Percentiles rank a stretch among this genome's conserved stretches.
Conservation (phyloP, 78 protist species). For the Polysphondylium violaceum region DNA sequence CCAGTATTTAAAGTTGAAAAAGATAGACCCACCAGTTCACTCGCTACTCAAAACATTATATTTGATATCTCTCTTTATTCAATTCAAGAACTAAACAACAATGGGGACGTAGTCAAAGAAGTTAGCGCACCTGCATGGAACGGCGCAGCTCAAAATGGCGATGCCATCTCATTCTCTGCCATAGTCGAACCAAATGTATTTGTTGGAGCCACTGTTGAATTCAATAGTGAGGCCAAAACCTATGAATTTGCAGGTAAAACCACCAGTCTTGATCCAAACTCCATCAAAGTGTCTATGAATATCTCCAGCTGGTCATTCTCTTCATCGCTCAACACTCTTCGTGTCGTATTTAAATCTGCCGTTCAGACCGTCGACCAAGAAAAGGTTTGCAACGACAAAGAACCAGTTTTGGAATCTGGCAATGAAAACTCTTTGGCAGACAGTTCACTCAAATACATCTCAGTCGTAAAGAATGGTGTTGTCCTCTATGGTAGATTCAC, state of each 20-base stretch:
- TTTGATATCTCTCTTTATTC: conserved; percentile 10
- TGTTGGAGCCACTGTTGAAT: neutral
- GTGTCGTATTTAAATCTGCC: conserved; percentile 15
- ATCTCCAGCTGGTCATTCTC: conserved; percentile 14
- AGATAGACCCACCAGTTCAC: conserved; percentile 1
- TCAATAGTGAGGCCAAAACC: neutral
- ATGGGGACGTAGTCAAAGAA: neutral
- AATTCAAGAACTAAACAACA: conserved; percentile 14
- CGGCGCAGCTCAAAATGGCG: neutral
- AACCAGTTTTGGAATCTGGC: neutral
- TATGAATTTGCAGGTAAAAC: conserved; percentile 43
- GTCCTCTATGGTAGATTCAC: conserved; percentile 26
- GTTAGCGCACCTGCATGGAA: conserved; percentile 9
- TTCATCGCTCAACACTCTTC: conserved; percentile 23
- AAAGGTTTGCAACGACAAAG: neutral
- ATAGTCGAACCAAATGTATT: neutral
- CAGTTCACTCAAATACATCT: conserved; percentile 14
- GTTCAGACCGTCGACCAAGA: neutral
- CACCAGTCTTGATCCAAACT: neutral
- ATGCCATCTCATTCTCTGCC: neutral
- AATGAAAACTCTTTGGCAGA: neutral
- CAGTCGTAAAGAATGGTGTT: conserved; percentile 24
- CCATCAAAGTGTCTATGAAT: conserved; percentile 24
- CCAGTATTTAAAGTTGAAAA: neutral
- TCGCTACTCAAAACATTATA: neutral